Evolutionary conservation across 2,329 filamentous ascomycete genomes (phyloP), one percentile per base, ranked within the genome.

Genomic region (Pyrenochaeta sp.): DNA sequence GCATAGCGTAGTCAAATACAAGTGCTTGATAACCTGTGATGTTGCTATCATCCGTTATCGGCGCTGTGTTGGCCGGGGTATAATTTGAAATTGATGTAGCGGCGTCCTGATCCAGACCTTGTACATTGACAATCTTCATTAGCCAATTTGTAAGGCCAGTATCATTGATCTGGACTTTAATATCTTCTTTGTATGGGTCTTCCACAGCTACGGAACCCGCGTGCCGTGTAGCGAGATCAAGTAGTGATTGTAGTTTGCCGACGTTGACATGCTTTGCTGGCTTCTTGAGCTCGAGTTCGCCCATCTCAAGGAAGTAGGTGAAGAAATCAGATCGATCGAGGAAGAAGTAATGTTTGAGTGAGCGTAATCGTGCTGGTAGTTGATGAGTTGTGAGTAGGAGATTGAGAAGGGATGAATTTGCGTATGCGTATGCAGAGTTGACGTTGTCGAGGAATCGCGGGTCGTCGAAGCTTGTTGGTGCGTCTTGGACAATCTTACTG

Each of bases 341-440:
- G 82, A 99, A 99, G 81, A 98, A 99, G 79, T 99, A 99, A 77
- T 99, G 95, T 75, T 99, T 99, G 33, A 99, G 82, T 12, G 94
- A 98, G 40, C 90, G 87, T 51, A 99, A 83, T 32, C 95, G 87
- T 23, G 91, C 90, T 0, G 94, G 93, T 4, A 99, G 84, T 11
- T 91, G 91, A 72, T 99, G 95, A 6, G 95, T 95, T 0, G 94
- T 98, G 35, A 99, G 83, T 2, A 99, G 87, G 0, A 99, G 83
- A 55, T 92, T 90, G 78, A 99, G 88, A 18, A 99, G 83, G 7
- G 94, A 97, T 52, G 93, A 90, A 76, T 99, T 99, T 48, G 95
- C 95, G 72, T 97, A 90, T 0, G 94, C 92, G 69, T 99, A 99
- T 2, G 95, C 95, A 47, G 85, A 89, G 72, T 96, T 97, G 74